Percentiles rank a stretch among this genome's conserved stretches.
These are phyloP conservation scores for Trichosanthes cucumerina DNA, from an alignment of 306 rosid genomes.

Conservation along the genomic window DNA sequence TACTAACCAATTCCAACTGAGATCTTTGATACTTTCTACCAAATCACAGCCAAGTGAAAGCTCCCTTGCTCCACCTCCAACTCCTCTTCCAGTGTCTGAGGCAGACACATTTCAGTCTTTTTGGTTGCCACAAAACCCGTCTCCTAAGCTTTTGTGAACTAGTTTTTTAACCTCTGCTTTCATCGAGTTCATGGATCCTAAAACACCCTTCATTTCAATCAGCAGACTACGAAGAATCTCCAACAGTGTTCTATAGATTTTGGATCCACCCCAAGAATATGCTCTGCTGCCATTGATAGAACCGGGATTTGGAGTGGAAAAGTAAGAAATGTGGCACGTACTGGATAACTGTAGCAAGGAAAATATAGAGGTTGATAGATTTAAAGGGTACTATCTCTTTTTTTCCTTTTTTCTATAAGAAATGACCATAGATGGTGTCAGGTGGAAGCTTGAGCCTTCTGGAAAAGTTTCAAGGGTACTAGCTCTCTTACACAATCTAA, in stretches of 20 bases:
- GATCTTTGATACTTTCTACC: not conserved
- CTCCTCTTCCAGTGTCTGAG: not conserved
- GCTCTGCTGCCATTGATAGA: not conserved
- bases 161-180: not conserved
- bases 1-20: not conserved
- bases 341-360: not conserved
- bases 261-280: not conserved
- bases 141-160: not conserved
- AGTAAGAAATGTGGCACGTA: not conserved
- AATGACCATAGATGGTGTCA: not conserved
- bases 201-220: not conserved
- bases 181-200: not conserved
- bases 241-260: not conserved
- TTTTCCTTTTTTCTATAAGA: not conserved
- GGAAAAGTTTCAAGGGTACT: not conserved
- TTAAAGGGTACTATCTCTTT: not conserved
- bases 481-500: not conserved
- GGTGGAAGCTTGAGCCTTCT: not conserved
- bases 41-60: not conserved
- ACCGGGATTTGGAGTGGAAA: not conserved
- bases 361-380: not conserved
- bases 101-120: not conserved
- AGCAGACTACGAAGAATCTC: not conserved
- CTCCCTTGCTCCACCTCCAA: not conserved
- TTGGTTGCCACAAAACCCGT: not conserved